Evolutionary conservation across 2,329 filamentous ascomycete genomes (phyloP).

Genomic region (Claviceps cyperi): DNA sequence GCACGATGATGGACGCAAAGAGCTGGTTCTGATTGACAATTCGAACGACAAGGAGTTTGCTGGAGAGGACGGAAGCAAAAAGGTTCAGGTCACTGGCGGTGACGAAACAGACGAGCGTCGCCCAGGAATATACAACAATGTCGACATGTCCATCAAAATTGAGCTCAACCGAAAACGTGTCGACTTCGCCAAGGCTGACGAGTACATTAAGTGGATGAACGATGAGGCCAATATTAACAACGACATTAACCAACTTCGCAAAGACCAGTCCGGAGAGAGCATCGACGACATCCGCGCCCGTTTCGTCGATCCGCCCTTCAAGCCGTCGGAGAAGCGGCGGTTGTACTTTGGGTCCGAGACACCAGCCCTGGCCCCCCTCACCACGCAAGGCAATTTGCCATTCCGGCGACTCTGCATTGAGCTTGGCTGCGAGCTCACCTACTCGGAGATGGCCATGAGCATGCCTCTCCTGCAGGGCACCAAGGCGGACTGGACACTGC

Average conservation of each 20-base stretch:
- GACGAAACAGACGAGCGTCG: constrained; percentile 29
- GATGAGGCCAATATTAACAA: constrained; percentile 34
- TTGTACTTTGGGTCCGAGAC: constrained; percentile 93
- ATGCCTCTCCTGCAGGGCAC: constrained; percentile 79
- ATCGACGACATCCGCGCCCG: constrained; percentile 60
- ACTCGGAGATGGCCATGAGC: constrained; percentile 96
- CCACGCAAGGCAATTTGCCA: constrained; percentile 90
- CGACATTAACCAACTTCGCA: constrained; percentile 25
- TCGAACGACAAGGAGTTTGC: constrained; percentile 6
- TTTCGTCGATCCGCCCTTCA: constrained; percentile 75
- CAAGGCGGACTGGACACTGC: constrained; percentile 85
- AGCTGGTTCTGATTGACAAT: constrained; percentile 54
- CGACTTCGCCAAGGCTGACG: constrained; percentile 57
- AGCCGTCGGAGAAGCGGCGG: constrained; percentile 82
- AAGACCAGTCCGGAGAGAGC: constrained; percentile 28
- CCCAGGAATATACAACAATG: constrained; percentile 61
- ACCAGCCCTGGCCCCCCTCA: constrained; percentile 82
- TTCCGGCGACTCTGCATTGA: constrained; percentile 84
- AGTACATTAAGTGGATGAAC: constrained; percentile 66
- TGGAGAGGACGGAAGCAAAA: constrained; percentile 3
- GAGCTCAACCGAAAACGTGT: constrained; percentile 59
- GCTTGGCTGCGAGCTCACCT: constrained; percentile 82
- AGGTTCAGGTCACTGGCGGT: constrained; percentile 12
- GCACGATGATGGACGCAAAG: constrained; percentile 65
- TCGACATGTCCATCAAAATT: constrained; percentile 56